Evolutionary conservation across 1,139 yeast species (phyloP).

Genomic region (Taphrina flavorubra): DNA sequence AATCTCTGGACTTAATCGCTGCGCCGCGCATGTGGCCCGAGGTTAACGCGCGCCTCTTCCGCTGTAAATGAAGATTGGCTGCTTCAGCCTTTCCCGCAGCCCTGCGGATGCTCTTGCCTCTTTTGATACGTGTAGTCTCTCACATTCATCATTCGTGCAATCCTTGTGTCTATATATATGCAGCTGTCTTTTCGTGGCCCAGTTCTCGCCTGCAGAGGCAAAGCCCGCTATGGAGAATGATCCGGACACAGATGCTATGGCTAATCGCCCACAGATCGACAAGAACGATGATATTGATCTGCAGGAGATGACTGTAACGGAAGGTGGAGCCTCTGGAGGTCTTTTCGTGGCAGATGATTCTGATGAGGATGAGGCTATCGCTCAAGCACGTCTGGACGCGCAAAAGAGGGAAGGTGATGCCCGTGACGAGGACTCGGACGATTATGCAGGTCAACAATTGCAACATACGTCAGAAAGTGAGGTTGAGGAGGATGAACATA

Average conservation of each 20-base stretch:
- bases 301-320: conserved; percentile 25
- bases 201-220: no score
- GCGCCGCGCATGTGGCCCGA: conserved; percentile 4
- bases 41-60: conserved; percentile 1
- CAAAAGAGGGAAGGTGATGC: neutral
- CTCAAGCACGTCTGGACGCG: conserved; percentile 15
- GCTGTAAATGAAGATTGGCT: conserved; percentile 1
- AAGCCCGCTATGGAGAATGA: conserved; percentile 18
- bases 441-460: conserved; percentile 16
- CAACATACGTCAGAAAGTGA: conserved; percentile 5
- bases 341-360: conserved; percentile 34
- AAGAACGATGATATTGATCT: conserved; percentile 15
- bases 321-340: conserved; percentile 37
- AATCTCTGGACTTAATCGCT: no score
- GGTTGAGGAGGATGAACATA: conserved; percentile 19
- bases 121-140: neutral
- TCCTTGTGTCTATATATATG: neutral
- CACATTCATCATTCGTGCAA: neutral
- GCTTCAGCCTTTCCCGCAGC: neutral
- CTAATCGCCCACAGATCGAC: conserved; percentile 4
- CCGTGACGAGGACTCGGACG: neutral
- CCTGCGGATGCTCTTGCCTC: neutral
- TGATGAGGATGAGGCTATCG: conserved; percentile 23
- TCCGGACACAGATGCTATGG: conserved; percentile 28
- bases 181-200: neutral